phyloP scores from a whole-genome alignment of 345 rosid genomes.

The Boechera stricta region DNA sequence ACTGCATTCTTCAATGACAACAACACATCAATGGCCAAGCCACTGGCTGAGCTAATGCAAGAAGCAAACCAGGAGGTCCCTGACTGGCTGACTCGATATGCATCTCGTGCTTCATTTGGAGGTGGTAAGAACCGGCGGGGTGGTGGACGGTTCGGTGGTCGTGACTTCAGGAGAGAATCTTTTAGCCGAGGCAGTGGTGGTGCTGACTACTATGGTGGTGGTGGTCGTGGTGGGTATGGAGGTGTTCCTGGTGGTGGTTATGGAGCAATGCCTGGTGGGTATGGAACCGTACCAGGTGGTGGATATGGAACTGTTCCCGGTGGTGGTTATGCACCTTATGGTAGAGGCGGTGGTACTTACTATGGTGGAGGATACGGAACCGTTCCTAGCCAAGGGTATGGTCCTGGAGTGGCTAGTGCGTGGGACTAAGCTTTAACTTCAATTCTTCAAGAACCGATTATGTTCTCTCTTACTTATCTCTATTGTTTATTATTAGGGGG shows the following conservation, averaged over 20 bases:
- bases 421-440: constrained; percentile 62
- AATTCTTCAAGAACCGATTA: constrained; percentile 28
- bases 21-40: constrained; percentile 74
- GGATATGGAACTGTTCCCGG: constrained; percentile 47
- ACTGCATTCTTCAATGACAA: constrained; percentile 95
- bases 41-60: constrained; percentile 87
- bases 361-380: constrained; percentile 57
- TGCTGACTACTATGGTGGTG: constrained; percentile 63
- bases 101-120: constrained; percentile 67
- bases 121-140: constrained; percentile 69
- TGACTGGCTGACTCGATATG: constrained; percentile 82
- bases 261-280: constrained; percentile 44
- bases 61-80: constrained; percentile 98
- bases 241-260: constrained; percentile 47
- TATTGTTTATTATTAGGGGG: constrained; percentile 42
- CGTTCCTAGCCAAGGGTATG: constrained; percentile 51
- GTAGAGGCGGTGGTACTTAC: constrained; percentile 65
- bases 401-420: constrained; percentile 73
- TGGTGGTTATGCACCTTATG: constrained; percentile 44
- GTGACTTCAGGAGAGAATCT: constrained; percentile 83
- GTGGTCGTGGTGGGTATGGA: constrained; percentile 62
- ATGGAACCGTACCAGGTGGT: constrained; percentile 55
- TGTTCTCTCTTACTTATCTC: constrained; percentile 31
- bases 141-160: constrained; percentile 90
- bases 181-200: constrained; percentile 63